Evolutionary conservation across 345 rosid species (phyloP), one percentile per base, ranked within the genome.

Genomic region (Brassica nigra): DNA sequence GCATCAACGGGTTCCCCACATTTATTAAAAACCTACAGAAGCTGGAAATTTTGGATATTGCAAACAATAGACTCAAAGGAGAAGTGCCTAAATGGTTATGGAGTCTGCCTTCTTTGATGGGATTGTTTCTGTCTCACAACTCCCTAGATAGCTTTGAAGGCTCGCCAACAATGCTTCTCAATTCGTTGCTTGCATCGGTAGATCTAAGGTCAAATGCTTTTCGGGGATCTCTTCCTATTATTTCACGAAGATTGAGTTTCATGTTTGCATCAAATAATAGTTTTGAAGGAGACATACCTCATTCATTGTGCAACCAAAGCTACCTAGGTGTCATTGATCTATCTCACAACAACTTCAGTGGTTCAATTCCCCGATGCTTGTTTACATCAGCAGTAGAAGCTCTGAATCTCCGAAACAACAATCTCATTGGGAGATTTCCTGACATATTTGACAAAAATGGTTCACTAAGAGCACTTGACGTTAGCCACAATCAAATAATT

Each of bases 211-310:
- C 71, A 11, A 67, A 67, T 34, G 57, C 10, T 14, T 67, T 67
- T 23, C 33, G 2, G 11, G 71, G 71, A 39, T 67, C 54, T 39
- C 23, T 67, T 23, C 57, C 57, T 0, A 0, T 11, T 67, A 23
- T 67, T 20, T 18, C n/a, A 8, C 18, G 0, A 0, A 2, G 18
- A 49, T 49, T n/a, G 18, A 0, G 7, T 0, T 1, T 10, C 33
- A 8, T 66, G 54, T 1, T 5, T 10, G 57, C 71, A 6, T 71
- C 89, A 28, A 55, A 67, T 14, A 87, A 87, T 63, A 11, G 10
- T 5, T 70, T 87, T 10, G 7, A 3, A 0, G 89, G 92, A 6
- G 47, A 0, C 4, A 84, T 89, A 0, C 89, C 91, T 0, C 8
- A 6, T 0, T 75, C 87, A 6, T 11, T 85, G 4, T 86, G 88